These are phyloP conservation scores for Termitomyces sp. DNA, from an alignment of 768 basidiomycete genomes.

Conservation along the genomic window DNA sequence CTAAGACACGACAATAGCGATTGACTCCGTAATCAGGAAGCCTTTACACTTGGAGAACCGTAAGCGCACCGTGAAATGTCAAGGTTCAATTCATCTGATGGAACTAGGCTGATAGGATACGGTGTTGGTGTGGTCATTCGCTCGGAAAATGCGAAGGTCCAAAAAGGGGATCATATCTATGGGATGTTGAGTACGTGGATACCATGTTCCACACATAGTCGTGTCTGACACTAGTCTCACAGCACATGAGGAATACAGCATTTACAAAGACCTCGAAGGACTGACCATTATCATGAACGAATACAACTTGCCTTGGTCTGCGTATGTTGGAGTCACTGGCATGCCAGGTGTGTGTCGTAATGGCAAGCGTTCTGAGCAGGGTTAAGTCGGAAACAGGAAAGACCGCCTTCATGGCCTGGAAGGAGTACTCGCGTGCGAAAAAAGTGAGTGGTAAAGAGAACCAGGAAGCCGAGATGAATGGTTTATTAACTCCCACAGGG, in stretches of 20 bases:
- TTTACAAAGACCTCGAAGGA: slow-evolving; percentile 17
- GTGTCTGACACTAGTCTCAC: too few species aligned
- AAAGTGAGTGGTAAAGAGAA: slow-evolving; percentile 8
- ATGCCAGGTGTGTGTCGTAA: slow-evolving; percentile 41
- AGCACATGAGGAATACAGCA: slow-evolving; percentile 40
- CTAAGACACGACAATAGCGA: slow-evolving; percentile 4
- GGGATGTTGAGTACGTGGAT: slow-evolving; percentile 16
- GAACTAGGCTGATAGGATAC: slow-evolving; percentile 11
- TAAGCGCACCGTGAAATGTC: slow-evolving; percentile 5
- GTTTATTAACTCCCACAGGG: slow-evolving; percentile 12
- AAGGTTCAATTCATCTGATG: not conserved
- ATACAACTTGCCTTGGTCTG: slow-evolving; percentile 42
- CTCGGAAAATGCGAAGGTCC: slow-evolving; percentile 16
- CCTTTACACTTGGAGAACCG: slow-evolving; percentile 20
- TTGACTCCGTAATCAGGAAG: not conserved
- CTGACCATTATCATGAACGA: slow-evolving; percentile 32
- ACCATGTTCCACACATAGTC: too few species aligned
- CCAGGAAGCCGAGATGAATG: too few species aligned
- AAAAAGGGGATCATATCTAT: slow-evolving; percentile 29
- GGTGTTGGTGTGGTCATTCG: slow-evolving; percentile 18
- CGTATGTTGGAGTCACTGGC: slow-evolving; percentile 45
- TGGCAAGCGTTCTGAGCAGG: not conserved
- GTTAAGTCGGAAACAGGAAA: slow-evolving; percentile 7
- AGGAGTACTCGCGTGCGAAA: slow-evolving; percentile 32
- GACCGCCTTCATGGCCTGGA: slow-evolving; percentile 37